phyloP scores from a whole-genome alignment of 1,139 yeast genomes.

The Blastobotrys proliferans region DNA sequence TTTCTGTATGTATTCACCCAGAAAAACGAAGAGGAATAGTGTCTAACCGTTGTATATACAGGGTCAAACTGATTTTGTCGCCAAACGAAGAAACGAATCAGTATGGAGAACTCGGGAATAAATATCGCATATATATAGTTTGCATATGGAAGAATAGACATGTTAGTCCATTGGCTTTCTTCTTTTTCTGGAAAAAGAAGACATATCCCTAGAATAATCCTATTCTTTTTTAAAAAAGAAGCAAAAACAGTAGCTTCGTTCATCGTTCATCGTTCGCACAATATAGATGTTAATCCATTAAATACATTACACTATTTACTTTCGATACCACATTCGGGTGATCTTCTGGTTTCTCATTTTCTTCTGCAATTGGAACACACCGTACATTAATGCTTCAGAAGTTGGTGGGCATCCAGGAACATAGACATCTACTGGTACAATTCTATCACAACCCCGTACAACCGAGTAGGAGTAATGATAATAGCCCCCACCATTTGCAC shows the following conservation, averaged over 20 bases:
- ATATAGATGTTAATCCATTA: not conserved
- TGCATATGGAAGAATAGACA: too few species aligned
- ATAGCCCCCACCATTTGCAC: conserved; percentile 94
- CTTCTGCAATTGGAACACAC: conserved; percentile 83
- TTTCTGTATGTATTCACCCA: conserved; percentile 12
- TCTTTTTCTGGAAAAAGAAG: too few species aligned
- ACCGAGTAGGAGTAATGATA: conserved; percentile 88
- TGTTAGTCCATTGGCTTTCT: too few species aligned
- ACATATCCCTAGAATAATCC: too few species aligned
- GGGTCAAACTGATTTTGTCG: conserved; percentile 30
- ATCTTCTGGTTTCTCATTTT: conserved; percentile 80
- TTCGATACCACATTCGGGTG: conserved; percentile 84
- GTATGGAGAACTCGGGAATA: conserved; percentile 25
- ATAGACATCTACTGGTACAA: conserved; percentile 84
- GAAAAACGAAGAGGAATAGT: not conserved
- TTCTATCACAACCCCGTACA: conserved; percentile 85
- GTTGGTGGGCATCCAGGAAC: conserved; percentile 96
- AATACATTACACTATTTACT: conserved; percentile 31
- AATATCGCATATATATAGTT: too few species aligned
- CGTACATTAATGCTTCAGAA: conserved; percentile 86
- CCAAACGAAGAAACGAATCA: conserved; percentile 30
- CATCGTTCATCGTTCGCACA: not conserved
- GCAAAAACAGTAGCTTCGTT: too few species aligned
- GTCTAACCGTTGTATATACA: conserved; percentile 8
- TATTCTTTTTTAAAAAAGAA: too few species aligned